Evolutionary conservation across 805 yeast species (phyloP).

Genomic region (Ogataea minuta): DNA sequence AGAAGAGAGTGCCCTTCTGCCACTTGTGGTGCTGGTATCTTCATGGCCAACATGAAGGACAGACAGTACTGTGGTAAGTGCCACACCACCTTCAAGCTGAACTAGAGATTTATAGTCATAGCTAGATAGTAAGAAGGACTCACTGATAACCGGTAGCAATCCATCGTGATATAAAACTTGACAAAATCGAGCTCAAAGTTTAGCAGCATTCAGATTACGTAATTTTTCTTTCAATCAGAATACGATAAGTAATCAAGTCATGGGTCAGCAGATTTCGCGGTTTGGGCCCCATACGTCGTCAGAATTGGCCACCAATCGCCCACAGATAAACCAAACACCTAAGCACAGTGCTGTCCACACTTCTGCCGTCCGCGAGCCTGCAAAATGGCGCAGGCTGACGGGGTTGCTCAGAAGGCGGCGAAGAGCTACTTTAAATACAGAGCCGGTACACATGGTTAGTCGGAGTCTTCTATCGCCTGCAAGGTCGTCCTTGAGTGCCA

Average conservation of each 20-base stretch:
- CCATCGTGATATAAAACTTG: no score
- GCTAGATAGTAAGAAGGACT: no score
- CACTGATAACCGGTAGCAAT: no score
- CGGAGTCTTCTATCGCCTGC: conserved; percentile 6
- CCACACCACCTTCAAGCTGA: conserved; percentile 83
- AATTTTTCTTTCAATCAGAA: conserved; percentile 8
- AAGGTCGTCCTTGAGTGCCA: conserved; percentile 3
- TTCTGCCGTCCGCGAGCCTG: background rate
- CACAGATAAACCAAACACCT: background rate
- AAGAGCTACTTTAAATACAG: background rate
- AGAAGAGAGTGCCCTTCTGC: conserved; percentile 96
- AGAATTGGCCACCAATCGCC: background rate
- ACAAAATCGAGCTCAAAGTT: no score
- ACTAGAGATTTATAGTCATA: conserved; percentile 16
- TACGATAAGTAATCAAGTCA: conserved; percentile 5
- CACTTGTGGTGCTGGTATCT: conserved; percentile 97
- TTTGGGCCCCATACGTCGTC: background rate
- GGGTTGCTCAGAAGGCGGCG: conserved; percentile 11
- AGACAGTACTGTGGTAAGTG: conserved; percentile 99
- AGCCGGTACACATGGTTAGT: conserved; percentile 2
- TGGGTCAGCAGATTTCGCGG: conserved; percentile 17
- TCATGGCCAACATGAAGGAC: conserved; percentile 98
- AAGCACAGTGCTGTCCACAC: conserved; percentile 2
- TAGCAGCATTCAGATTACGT: conserved; percentile 2
- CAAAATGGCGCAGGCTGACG: conserved; percentile 9